phyloP scores from a whole-genome alignment of 441 rosid species.

The Pelargonium citronellum region DNA sequence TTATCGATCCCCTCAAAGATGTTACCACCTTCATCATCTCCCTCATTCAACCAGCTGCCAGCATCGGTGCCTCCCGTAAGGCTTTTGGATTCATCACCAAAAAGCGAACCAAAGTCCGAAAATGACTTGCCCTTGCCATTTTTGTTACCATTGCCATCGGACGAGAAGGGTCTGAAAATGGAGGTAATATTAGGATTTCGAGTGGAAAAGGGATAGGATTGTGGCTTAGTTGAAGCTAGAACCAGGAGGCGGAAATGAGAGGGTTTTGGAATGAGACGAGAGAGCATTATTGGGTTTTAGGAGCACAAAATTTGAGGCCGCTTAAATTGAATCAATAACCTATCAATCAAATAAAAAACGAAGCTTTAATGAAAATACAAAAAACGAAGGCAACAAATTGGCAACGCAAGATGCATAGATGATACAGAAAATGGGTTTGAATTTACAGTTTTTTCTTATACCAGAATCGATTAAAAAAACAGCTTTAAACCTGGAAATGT shows the following conservation, averaged over 20 bases:
- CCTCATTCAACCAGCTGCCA: constrained; percentile 28
- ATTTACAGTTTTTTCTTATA: too few relatives aligned
- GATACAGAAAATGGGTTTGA: too few relatives aligned
- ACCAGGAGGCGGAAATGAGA: constrained; percentile 50
- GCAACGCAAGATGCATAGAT: too few relatives aligned
- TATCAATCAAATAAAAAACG: too few relatives aligned
- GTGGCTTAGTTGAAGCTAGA: constrained; percentile 33
- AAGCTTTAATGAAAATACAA: too few relatives aligned
- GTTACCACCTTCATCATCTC: constrained; percentile 18
- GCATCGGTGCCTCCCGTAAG: constrained; percentile 29
- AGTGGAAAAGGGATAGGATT: constrained; percentile 14
- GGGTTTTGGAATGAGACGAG: constrained; percentile 57
- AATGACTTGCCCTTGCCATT: constrained; percentile 23
- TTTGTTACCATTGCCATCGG: constrained; percentile 29
- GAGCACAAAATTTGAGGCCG: too few relatives aligned
- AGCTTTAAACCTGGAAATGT: too few relatives aligned
- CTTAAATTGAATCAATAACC: too few relatives aligned
- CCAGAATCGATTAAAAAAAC: too few relatives aligned
- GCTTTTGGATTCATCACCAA: constrained; percentile 30
- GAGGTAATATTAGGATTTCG: constrained; percentile 27
- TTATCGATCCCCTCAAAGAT: constrained; percentile 25
- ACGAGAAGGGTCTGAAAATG: constrained; percentile 41
- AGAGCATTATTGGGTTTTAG: constrained; percentile 39
- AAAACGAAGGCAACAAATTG: too few relatives aligned
- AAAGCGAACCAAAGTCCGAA: constrained; percentile 29